A percentile compares a stretch with the other conserved stretches of the same genome.
phyloP scores from a whole-genome alignment of 2,329 filamentous ascomycete species.

The Fusarium oligoseptatum region DNA sequence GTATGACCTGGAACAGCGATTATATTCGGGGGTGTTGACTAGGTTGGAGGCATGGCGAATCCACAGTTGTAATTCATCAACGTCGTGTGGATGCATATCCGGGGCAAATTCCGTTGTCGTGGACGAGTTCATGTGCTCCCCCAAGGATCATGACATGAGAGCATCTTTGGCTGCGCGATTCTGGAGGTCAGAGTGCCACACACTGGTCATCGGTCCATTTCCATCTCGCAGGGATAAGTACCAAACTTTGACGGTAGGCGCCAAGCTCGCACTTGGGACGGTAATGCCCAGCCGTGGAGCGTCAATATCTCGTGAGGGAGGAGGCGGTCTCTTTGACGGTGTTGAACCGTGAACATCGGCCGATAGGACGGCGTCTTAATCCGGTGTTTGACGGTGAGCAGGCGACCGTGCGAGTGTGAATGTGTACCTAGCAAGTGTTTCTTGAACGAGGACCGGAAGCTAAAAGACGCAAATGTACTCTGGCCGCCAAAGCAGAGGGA shows the following conservation, averaged over 20 bases:
- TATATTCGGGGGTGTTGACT: slow-evolving; percentile 19
- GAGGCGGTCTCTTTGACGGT: slow-evolving; percentile 15
- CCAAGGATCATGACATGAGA: slow-evolving; percentile 24
- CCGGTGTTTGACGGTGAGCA: slow-evolving; percentile 31
- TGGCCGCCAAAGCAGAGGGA: neutral
- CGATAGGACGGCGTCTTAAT: slow-evolving; percentile 36
- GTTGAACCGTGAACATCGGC: slow-evolving; percentile 21
- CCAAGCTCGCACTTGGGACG: slow-evolving; percentile 26
- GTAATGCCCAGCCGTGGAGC: slow-evolving; percentile 19
- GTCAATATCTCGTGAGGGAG: slow-evolving; percentile 11
- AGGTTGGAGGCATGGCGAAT: slow-evolving; percentile 24
- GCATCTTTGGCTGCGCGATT: slow-evolving; percentile 27
- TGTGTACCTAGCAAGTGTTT: slow-evolving; percentile 27
- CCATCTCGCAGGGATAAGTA: slow-evolving; percentile 19
- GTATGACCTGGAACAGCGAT: slow-evolving; percentile 22
- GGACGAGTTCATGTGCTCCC: slow-evolving; percentile 29
- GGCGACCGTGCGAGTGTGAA: slow-evolving; percentile 28
- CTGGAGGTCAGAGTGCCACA: slow-evolving; percentile 29
- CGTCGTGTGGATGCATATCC: slow-evolving; percentile 34
- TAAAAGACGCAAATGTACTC: slow-evolving; percentile 22
- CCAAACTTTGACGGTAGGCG: slow-evolving; percentile 32
- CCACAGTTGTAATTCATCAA: slow-evolving; percentile 34
- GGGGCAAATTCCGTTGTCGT: slow-evolving; percentile 33
- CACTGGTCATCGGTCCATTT: slow-evolving; percentile 24
- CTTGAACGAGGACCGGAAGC: slow-evolving; percentile 21